phyloP scores from a whole-genome alignment of 1,284 basidiomycete genomes.

The Heterobasidion parviporum region DNA sequence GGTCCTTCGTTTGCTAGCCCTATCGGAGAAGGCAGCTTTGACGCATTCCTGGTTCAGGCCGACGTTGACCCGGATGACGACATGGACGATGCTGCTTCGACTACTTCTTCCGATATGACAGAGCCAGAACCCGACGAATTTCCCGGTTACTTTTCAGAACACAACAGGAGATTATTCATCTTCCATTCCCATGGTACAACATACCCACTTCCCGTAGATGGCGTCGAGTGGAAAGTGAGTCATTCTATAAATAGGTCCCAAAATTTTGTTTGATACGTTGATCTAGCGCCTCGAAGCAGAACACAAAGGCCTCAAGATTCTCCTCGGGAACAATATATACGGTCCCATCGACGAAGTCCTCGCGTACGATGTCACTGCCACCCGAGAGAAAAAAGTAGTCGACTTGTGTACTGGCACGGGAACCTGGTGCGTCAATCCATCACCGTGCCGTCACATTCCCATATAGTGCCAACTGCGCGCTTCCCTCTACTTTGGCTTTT shows the following conservation, averaged over 20 bases:
- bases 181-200: conserved; percentile 58
- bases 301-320: conserved; percentile 36
- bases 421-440: conserved; percentile 53
- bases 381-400: conserved; percentile 40
- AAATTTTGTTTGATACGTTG: background rate
- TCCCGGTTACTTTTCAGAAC: conserved; percentile 46
- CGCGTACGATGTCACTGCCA: conserved; percentile 19
- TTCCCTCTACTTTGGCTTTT: conserved; percentile 10
- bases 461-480: conserved; percentile 2
- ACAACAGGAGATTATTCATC: conserved; percentile 36
- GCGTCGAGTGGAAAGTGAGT: conserved; percentile 51
- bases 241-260: background rate
- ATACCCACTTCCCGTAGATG: conserved; percentile 63
- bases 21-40: background rate
- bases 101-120: conserved; percentile 32
- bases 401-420: conserved; percentile 69
- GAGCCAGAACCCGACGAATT: conserved; percentile 42
- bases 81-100: conserved; percentile 26
- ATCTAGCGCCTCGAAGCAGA: conserved; percentile 42
- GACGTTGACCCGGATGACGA: conserved; percentile 9
- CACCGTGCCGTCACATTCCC: conserved; percentile 2
- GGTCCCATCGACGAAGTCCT: conserved; percentile 51
- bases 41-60: background rate
- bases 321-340: conserved; percentile 45
- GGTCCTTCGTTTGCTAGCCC: no score